Base-by-base conservation (phyloP, 495 filamentous ascomycete species). In the Aspergillus mulundensis region DNA sequence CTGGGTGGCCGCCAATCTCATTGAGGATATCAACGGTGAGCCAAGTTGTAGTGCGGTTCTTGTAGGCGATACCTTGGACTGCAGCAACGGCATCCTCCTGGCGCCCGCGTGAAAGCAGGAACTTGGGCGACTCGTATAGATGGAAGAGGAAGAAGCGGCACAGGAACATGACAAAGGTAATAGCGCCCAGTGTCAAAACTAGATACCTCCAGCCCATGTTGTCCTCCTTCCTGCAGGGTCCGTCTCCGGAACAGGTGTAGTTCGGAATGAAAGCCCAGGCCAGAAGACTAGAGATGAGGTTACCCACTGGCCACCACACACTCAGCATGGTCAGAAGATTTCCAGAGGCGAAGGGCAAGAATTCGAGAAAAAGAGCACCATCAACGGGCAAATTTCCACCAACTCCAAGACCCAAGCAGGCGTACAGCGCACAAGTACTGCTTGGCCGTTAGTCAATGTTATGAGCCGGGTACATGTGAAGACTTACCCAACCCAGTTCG, bases 161-260 rank as follows among this genome's bases (percentile, higher is more conserved):
- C 43, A 84, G 48, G 66, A 90, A 93, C 76, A 83, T 81, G 53
- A 79, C 51, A 25, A 93, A 74, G 1, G 88, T 91, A 21, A 94
- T 66, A 3, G 82, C 85, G 25, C 90, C 90, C 53, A 90, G 76
- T 7, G 82, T 78, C 40, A 89, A 73, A 56, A 87, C 72, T 51
- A 92, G 77, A 58, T 91, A 95, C 34, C 90, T 77, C 90, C 90
- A 95, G 47, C 90, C 90, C 84, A 85, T 87, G 58, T 91, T 92
- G 42, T 83, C 67, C 15, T 65, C 66, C 60, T 74, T 73, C 18
- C 74, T 79, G 64, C 89, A 91, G 3, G 54, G 54, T 15, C 54
- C 54, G 1, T 36, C 38, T 2, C n/a, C 16, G 11, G 54, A 39
- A 52, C 82, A 85, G 32, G 69, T 72, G 61, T 70, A 84, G 39